Base-by-base conservation (phyloP, 768 basidiomycete genomes). In the Auriculariales sp. region DNA sequence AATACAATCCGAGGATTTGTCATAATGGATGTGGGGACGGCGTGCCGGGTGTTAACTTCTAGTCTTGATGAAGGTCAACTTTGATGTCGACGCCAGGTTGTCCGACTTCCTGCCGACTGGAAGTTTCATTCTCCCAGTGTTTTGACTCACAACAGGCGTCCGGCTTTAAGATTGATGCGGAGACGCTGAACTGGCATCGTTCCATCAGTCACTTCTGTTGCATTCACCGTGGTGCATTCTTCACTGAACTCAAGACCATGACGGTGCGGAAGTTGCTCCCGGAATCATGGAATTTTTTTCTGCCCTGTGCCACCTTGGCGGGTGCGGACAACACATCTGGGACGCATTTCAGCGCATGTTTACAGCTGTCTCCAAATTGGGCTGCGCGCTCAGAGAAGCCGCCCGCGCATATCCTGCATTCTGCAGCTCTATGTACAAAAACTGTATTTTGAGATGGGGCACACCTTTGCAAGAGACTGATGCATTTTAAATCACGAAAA, bases 231-330 rank as follows among this genome's bases (percentile, higher is more conserved):
- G 95, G 95, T 63, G 92, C 95, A 32, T 99, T 99, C 77, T 99
- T 99, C 62, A 88, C 93, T 4, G 92, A 98, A 63, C 78, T 98
- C 49, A 97, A 97, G 71, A 99, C 95, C 1, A 99, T 95, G 0
- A 83, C 91, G 19, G 95, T 99, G 49, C 82, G 95, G 54, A 98
- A 98, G 64, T 70, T 99, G 47, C 69, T 97, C 15, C 95, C 95
- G 19, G 95, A 99, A 66, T 87, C 94, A 29, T 99, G 95, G 95
- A 95, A 91, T n/a, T 46, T 99, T 99, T 71, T 68, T 99, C 9
- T 99, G 95, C 60, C 95, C 95, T 19, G 95, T 99, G 15, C 95
- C n/a, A n/a, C n/a, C n/a, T n/a, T n/a, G n/a, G n/a, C n/a, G n/a
- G n/a, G n/a, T n/a, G n/a, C n/a, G n/a, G n/a, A n/a, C n/a, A n/a